phyloP scores from a whole-genome alignment of 1,139 yeast genomes.

The Lodderomyces jiufengensis region DNA sequence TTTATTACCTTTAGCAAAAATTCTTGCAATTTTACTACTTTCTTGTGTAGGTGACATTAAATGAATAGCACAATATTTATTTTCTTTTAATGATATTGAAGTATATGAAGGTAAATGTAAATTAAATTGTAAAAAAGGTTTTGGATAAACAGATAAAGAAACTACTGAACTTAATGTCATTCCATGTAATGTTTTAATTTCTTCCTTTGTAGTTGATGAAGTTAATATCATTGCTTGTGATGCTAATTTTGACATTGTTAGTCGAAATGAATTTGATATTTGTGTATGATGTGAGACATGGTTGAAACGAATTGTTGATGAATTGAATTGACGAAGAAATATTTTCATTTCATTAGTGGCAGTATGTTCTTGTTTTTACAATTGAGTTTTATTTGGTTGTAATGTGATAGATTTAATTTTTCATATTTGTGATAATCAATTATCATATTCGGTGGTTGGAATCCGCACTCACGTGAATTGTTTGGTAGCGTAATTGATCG shows the following conservation, averaged over 20 bases:
- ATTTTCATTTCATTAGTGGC: too few relatives aligned
- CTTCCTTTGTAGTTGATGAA: slow-evolving; percentile 7
- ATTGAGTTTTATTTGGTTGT: too few relatives aligned
- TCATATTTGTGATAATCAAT: too few relatives aligned
- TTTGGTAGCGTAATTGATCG: too few relatives aligned
- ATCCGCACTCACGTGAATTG: too few relatives aligned
- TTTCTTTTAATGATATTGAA: slow-evolving; percentile 55
- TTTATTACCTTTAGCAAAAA: slow-evolving; percentile 59
- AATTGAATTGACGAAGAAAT: too few relatives aligned
- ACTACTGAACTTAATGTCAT: slow-evolving; percentile 80
- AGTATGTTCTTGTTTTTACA: too few relatives aligned
- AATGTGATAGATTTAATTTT: too few relatives aligned
- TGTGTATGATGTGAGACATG: background rate
- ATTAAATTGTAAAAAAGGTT: slow-evolving; percentile 75
- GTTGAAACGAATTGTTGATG: too few relatives aligned
- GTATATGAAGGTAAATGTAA: slow-evolving; percentile 81
- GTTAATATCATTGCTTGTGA: slow-evolving; percentile 46
- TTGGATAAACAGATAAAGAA: slow-evolving; percentile 70
- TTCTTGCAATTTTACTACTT: slow-evolving; percentile 52
- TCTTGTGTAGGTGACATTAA: slow-evolving; percentile 55
- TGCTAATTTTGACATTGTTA: slow-evolving; percentile 39
- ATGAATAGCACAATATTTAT: slow-evolving; percentile 64
- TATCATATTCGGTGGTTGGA: too few relatives aligned
- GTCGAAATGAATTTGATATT: slow-evolving; percentile 18
- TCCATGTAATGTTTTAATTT: slow-evolving; percentile 46